These are phyloP conservation scores for Apophysomyces ossiformis DNA, from an alignment of 371 early-diverging fungal genomes.

Conservation along the genomic window DNA sequence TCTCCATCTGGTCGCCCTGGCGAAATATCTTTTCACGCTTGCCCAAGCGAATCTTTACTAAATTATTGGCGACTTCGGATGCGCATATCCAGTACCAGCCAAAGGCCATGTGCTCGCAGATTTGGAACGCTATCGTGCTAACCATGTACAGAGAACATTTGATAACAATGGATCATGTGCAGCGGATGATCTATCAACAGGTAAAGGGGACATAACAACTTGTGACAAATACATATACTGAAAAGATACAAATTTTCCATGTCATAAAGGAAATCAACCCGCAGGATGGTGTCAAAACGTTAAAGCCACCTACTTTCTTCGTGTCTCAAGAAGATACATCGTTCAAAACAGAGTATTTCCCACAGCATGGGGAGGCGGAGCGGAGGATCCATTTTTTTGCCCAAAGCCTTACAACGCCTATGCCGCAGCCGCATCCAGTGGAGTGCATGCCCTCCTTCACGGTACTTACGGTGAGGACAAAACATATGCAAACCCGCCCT, in stretches of 20 bases:
- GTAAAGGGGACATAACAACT: constrained; percentile 32
- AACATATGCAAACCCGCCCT: neutral
- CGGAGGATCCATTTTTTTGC: constrained; percentile 90
- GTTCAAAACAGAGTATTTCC: constrained; percentile 79
- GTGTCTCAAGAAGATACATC: constrained; percentile 84
- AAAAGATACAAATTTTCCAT: neutral
- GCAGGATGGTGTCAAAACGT: constrained; percentile 68
- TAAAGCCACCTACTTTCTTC: constrained; percentile 86
- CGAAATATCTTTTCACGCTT: constrained; percentile 83
- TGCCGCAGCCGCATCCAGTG: constrained; percentile 85
- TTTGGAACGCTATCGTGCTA: constrained; percentile 90
- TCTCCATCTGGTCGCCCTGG: constrained; percentile 91
- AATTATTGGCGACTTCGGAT: constrained; percentile 75
- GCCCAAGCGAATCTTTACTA: constrained; percentile 87
- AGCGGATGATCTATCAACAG: constrained; percentile 81
- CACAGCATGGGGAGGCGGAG: constrained; percentile 82
- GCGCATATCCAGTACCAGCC: constrained; percentile 77
- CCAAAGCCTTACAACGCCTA: constrained; percentile 84
- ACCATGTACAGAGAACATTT: constrained; percentile 89
- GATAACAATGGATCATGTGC: constrained; percentile 79
- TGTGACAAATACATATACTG: neutral
- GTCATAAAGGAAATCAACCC: constrained; percentile 49
- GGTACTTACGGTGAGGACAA: constrained; percentile 66
- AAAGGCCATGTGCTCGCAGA: constrained; percentile 78
- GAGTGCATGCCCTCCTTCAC: constrained; percentile 89